These are phyloP conservation scores for Candida qinlingensis DNA, from an alignment of 805 yeast genomes.

Conservation along the genomic window DNA sequence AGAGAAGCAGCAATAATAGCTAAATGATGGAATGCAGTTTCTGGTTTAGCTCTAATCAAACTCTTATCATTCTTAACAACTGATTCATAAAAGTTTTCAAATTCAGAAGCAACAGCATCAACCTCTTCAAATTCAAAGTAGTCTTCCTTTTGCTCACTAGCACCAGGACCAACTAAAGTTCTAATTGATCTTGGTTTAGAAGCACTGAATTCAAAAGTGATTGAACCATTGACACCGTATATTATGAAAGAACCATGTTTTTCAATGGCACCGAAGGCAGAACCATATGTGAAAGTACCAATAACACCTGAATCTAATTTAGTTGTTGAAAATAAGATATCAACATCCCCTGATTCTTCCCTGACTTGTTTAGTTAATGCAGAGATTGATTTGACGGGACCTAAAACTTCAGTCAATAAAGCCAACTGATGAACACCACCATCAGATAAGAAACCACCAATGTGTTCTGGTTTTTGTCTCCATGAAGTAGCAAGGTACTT, in stretches of 20 bases:
- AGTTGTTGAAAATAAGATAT: constrained; percentile 67
- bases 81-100: constrained; percentile 54
- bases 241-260: constrained; percentile 63
- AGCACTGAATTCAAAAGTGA: constrained; percentile 57
- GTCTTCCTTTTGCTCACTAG: constrained; percentile 22
- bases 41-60: constrained; percentile 57
- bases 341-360: constrained; percentile 75
- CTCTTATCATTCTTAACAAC: constrained; percentile 56
- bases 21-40: constrained; percentile 83
- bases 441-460: constrained; percentile 89
- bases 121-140: constrained; percentile 29
- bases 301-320: constrained; percentile 79
- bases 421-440: constrained; percentile 98
- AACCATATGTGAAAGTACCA: constrained; percentile 25
- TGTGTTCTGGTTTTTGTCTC: constrained; percentile 87
- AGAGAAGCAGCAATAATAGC: constrained; percentile 86
- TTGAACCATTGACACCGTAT: constrained; percentile 75
- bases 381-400: constrained; percentile 63
- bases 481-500: constrained; percentile 69
- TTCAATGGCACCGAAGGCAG: constrained; percentile 68
- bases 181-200: constrained; percentile 33
- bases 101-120: constrained; percentile 55
- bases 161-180: constrained; percentile 24
- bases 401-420: constrained; percentile 74
- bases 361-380: constrained; percentile 78